These are phyloP conservation scores for Aureobasidium sp. DNA, from an alignment of 2,329 filamentous ascomycete genomes.

Conservation along the genomic window DNA sequence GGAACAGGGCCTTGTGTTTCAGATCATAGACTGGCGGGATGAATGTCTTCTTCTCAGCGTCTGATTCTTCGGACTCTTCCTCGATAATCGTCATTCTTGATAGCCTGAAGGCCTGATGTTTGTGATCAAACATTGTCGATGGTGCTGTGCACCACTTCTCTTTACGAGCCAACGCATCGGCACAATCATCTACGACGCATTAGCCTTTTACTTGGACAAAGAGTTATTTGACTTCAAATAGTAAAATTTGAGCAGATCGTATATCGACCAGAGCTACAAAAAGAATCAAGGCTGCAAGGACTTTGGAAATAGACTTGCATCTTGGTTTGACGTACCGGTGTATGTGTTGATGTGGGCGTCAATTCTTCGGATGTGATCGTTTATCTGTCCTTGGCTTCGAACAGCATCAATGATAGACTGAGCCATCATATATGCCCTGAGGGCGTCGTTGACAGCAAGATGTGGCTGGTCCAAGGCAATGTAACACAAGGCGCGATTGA, in stretches of 20 bases:
- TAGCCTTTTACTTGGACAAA: background rate
- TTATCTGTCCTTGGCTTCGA: background rate
- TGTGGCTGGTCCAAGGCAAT: conserved; percentile 18
- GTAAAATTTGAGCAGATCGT: background rate
- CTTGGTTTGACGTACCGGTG: background rate
- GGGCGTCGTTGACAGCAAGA: conserved; percentile 23
- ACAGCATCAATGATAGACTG: background rate
- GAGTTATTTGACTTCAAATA: background rate
- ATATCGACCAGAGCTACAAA: background rate
- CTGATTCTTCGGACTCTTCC: background rate
- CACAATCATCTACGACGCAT: background rate
- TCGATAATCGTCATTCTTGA: conserved; percentile 2
- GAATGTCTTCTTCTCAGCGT: background rate
- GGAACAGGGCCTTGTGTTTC: conserved; percentile 19
- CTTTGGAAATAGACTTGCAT: background rate
- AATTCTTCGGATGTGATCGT: background rate
- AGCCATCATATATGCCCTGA: conserved; percentile 19
- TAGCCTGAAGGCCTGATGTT: background rate
- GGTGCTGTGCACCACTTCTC: background rate
- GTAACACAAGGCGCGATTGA: conserved; percentile 25
- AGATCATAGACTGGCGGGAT: conserved; percentile 13
- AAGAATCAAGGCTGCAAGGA: background rate
- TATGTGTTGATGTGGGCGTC: background rate
- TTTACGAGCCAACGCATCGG: background rate
- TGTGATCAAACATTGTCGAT: background rate